Conservation (phyloP, 192 early-diverging fungal genomes). For the Coemansia nantahalensis region DNA sequence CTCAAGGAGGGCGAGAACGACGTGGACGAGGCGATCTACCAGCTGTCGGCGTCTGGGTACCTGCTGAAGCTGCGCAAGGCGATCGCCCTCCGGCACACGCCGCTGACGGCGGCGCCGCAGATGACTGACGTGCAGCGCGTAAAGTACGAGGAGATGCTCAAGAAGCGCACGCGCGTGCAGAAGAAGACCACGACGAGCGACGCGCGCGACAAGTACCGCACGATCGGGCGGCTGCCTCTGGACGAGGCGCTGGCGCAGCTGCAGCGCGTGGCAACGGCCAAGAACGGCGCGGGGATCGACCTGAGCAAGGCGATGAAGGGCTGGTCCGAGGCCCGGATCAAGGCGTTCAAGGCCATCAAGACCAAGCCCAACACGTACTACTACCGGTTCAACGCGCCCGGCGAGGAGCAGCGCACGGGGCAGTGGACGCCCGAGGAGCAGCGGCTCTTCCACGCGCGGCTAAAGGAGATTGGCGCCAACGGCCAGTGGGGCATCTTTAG, state of each 20-base stretch:
- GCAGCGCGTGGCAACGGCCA: slow-evolving; percentile 52
- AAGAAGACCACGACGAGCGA: slow-evolving; percentile 80
- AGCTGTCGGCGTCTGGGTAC: slow-evolving; percentile 77
- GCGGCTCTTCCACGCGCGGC: slow-evolving; percentile 76
- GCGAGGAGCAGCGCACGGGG: slow-evolving; percentile 91
- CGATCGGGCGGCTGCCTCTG: slow-evolving; percentile 70
- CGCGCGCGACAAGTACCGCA: slow-evolving; percentile 70
- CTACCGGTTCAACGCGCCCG: slow-evolving; percentile 96
- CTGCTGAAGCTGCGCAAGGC: slow-evolving; percentile 63
- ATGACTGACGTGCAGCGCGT: slow-evolving; percentile 84
- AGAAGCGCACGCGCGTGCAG: slow-evolving; percentile 74
- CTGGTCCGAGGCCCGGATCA: slow-evolving; percentile 91
- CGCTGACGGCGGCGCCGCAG: slow-evolving; percentile 46
- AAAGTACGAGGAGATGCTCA: slow-evolving; percentile 82
- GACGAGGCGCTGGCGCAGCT: slow-evolving; percentile 91
- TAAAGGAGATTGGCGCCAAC: slow-evolving; percentile 86
- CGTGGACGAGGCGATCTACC: slow-evolving; percentile 88
- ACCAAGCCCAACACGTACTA: slow-evolving; percentile 97
- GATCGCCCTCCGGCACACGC: slow-evolving; percentile 66
- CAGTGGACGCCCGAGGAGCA: slow-evolving; percentile 89
- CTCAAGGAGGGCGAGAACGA: slow-evolving; percentile 77
- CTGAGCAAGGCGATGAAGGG: slow-evolving; percentile 89
- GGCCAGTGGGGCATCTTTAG: slow-evolving; percentile 98
- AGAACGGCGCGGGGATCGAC: slow-evolving; percentile 67
- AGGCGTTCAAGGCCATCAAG: slow-evolving; percentile 90